Evolutionary conservation across 768 basidiomycete species (phyloP), one percentile per base, ranked within the genome.

Genomic region (Wakefieldia striispora): DNA sequence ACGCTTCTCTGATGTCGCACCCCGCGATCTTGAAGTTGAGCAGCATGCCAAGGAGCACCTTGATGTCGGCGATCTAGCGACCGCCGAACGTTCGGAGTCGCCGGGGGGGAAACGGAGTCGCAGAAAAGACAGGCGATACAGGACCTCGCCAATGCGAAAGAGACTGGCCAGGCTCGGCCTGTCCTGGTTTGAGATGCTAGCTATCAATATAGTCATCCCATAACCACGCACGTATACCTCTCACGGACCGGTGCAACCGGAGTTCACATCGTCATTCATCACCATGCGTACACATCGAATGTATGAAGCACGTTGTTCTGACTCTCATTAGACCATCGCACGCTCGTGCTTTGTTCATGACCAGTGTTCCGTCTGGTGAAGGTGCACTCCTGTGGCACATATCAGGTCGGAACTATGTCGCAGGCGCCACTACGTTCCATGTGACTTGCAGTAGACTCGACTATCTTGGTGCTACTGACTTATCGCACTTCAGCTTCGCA

Each of bases 11-110:
- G 87, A 91, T 50, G 77, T 95, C 40, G 81, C 78, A 13, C 89
- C 90, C 3, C 75, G 74, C 20, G 91, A 95, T 70, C 50, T 81
- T 9, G 85, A 95, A 58, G 88, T 91, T 0, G 83, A 88, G 58
- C 77, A 74, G 44, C 94, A 95, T 65, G 86, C 85, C 20, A 72
- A 72, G 40, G 80, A 86, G 50, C 86, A 89, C 60, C 65, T 84
- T 11, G 76, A 76, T 40, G 50, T 60, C 11, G 58, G 55, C 19
- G 67, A 63, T 19, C 56, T 66, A 6, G 69, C 60, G 23, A 34
- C 59, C 20, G 70, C 70, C 17, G 63, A 67, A 19, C 67, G 66
- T 45, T 74, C 79, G 42, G 76, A 77, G 49, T 50, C 79, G 13
- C 12, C 13, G 35, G 50, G 43, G 27, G 6, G 45, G 54, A 19